Evolutionary conservation across 1,284 basidiomycete species (phyloP).

Genomic region (Sphaerobolus stellatus): DNA sequence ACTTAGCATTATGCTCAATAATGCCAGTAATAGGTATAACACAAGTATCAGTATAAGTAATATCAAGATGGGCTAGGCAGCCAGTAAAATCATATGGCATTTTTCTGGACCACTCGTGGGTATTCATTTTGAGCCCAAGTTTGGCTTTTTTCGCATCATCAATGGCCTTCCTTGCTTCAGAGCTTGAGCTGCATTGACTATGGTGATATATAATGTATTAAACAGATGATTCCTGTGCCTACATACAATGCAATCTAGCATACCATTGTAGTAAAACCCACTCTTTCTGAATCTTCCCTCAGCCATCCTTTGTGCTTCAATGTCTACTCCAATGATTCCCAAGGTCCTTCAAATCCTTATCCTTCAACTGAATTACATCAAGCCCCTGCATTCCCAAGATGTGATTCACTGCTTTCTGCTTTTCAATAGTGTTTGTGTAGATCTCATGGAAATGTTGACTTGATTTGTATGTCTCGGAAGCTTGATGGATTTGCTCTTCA

Average conservation of each 20-base stretch:
- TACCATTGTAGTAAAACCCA: background rate
- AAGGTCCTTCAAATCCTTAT: background rate
- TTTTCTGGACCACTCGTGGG: background rate
- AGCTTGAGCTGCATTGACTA: background rate
- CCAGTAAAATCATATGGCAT: conserved; percentile 8
- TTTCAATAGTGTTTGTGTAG: background rate
- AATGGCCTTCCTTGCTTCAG: background rate
- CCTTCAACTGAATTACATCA: no score
- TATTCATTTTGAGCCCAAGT: background rate
- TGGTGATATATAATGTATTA: background rate
- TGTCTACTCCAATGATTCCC: background rate
- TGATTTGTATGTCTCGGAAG: no score
- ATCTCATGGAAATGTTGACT: background rate
- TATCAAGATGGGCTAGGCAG: conserved; percentile 35
- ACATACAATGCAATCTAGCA: background rate
- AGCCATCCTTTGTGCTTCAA: background rate
- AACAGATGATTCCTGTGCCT: background rate
- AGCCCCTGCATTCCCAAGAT: background rate
- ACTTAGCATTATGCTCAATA: conserved; percentile 26
- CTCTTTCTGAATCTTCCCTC: background rate
- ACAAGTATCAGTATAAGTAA: conserved; percentile 24
- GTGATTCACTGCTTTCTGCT: background rate
- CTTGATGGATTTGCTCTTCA: no score
- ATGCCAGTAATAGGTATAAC: conserved; percentile 20
- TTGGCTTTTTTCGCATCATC: background rate